Base-by-base conservation (phyloP, 1,284 basidiomycete genomes). In the Puccinia sorghi region DNA sequence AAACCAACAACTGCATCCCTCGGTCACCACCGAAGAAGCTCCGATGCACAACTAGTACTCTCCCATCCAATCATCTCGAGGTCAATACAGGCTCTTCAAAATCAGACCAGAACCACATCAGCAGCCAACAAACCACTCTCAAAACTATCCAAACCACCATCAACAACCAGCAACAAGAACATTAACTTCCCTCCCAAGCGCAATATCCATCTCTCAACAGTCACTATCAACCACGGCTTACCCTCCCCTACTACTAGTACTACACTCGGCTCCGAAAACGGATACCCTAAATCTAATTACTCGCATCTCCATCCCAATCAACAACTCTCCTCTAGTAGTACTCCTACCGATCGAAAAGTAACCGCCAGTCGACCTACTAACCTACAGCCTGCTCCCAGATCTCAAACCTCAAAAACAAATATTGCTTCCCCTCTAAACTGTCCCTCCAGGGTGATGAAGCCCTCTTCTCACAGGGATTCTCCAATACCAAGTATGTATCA, bases 241-340 rank as follows among this genome's bases (percentile, higher is more conserved):
- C 71, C 71, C 57, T 72, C 71, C 9, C 71, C 71, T n/a, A 52
- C 71, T 5, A 56, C 52, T 12, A 72, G 32, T 12, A 72, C 39
- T n/a, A 25, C n/a, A n/a, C n/a, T 54, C 41, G 43, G 56, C n/a
- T 25, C n/a, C 6, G 50, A 52, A 17, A 57, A 72, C 43, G 48
- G 43, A 15, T 25, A 22, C 41, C 39, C 37, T 17, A n/a, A n/a
- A 8, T 17, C 43, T 41, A 67, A 46, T 22, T 41, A 66, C 39
- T 66, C n/a, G n/a, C 25, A 66, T 66, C 63, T 43, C 32, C 27
- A 2, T n/a, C 46, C 39, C 25, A 66, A 66, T n/a, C 63, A n/a
- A 27, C 39, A 12, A 11, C 17, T 22, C 46, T 25, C 25, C n/a
- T n/a, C n/a, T n/a, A n/a, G n/a, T n/a, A 41, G 39, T n/a, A 13